Percentiles rank a stretch among this genome's conserved stretches.
These are phyloP conservation scores for Nakazawaea populi DNA, from an alignment of 805 yeast genomes.

Conservation along the genomic window DNA sequence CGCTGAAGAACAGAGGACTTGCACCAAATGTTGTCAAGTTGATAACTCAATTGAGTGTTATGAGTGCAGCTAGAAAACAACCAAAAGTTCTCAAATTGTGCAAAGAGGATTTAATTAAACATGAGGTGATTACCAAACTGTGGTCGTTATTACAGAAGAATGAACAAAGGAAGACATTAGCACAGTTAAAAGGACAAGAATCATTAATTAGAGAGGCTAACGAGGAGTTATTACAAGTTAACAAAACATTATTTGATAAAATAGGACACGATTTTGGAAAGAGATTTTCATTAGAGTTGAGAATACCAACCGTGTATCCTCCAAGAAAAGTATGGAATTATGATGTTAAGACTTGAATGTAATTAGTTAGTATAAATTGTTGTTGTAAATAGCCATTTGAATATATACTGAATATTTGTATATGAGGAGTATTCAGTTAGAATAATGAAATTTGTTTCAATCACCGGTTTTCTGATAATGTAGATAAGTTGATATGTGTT, in stretches of 20 bases:
- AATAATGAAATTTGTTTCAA: background rate
- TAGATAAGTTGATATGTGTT: constrained; percentile 7
- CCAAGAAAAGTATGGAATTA: constrained; percentile 74
- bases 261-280: constrained; percentile 53
- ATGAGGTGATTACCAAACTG: constrained; percentile 73
- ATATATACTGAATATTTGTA: too few relatives aligned
- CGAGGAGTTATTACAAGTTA: constrained; percentile 51
- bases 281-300: constrained; percentile 76
- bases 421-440: background rate
- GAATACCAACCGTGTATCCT: constrained; percentile 88
- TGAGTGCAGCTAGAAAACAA: constrained; percentile 83
- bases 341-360: background rate
- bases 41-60: constrained; percentile 61
- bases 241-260: constrained; percentile 49
- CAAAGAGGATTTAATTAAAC: constrained; percentile 80
- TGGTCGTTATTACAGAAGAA: constrained; percentile 65
- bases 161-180: constrained; percentile 33
- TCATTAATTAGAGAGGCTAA: constrained; percentile 63
- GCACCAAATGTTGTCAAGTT: constrained; percentile 27
- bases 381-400: background rate
- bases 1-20: constrained; percentile 26
- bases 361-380: background rate
- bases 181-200: constrained; percentile 53
- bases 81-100: constrained; percentile 75
- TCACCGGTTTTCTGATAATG: constrained; percentile 7